Evolutionary conservation across 2,329 filamentous ascomycete species (phyloP).

Genomic region (Ascocoryne sarcoides): DNA sequence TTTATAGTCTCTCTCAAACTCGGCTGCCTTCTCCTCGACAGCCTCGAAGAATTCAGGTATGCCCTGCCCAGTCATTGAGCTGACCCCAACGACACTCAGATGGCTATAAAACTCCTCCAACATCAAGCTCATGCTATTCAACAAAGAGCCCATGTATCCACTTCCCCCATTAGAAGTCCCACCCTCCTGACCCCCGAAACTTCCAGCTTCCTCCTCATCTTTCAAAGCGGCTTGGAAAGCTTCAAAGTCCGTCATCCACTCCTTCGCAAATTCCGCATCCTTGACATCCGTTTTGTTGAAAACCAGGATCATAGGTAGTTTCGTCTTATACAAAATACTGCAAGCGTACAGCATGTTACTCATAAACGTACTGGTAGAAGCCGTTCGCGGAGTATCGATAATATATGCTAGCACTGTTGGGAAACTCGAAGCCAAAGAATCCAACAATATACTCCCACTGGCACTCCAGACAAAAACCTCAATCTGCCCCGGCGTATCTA

Average conservation of each 20-base stretch:
- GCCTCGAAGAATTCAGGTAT: conserved; percentile 91
- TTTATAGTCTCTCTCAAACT: conserved; percentile 85
- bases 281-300: conserved; percentile 99
- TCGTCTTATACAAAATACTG: conserved; percentile 97
- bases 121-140: conserved; percentile 98
- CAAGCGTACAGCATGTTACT: conserved; percentile 99
- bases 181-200: conserved; percentile 63
- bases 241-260: conserved; percentile 99
- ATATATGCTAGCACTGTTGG: conserved; percentile 96
- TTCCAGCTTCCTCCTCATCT: conserved; percentile 69
- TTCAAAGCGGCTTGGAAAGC: conserved; percentile 82
- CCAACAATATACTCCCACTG: conserved; percentile 85
- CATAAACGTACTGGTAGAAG: conserved; percentile 96
- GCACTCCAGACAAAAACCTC: conserved; percentile 99
- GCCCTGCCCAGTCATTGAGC: conserved; percentile 83
- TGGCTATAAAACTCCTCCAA: conserved; percentile 96
- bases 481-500: conserved; percentile 96
- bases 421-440: conserved; percentile 86
- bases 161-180: conserved; percentile 60
- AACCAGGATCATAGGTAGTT: conserved; percentile 94
- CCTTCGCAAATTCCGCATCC: conserved; percentile 81
- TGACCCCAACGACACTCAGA: conserved; percentile 85
- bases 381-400: conserved; percentile 90
- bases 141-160: conserved; percentile 90
- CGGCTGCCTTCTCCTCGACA: conserved; percentile 75